phyloP scores from a whole-genome alignment of 164 flowering plant species.

The Kingdonia uniflora region DNA sequence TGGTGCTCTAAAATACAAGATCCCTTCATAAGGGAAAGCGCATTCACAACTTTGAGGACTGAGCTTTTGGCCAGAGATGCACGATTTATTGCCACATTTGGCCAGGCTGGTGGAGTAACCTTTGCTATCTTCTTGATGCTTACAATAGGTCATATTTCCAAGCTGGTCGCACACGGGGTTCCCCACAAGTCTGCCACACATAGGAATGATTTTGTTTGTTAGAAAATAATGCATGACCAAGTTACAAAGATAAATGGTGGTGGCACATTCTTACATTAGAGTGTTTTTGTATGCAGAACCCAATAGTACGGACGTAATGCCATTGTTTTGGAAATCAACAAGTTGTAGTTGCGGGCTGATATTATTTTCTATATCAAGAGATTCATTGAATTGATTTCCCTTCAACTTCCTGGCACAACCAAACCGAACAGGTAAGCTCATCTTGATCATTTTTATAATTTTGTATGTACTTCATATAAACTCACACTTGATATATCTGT shows the following conservation, averaged over 20 bases:
- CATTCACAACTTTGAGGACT: constrained; percentile 83
- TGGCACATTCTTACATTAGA: constrained; percentile 41
- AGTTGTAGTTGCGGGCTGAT: constrained; percentile 50
- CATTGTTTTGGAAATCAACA: constrained; percentile 65
- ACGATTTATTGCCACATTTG: constrained; percentile 39
- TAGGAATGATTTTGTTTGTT: not conserved
- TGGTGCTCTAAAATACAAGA: constrained; percentile 71
- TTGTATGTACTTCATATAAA: not conserved
- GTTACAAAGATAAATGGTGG: not conserved
- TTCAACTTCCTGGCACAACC: constrained; percentile 48
- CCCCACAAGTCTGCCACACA: constrained; percentile 44
- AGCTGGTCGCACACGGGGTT: constrained; percentile 56
- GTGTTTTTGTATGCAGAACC: constrained; percentile 38
- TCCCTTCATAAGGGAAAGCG: constrained; percentile 75
- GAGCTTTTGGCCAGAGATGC: constrained; percentile 40
- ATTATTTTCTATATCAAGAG: constrained; percentile 48
- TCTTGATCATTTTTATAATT: not conserved
- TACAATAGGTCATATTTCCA: constrained; percentile 43
- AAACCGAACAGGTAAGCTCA: not conserved
- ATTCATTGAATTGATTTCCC: constrained; percentile 53
- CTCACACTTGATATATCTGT: constrained; percentile 80
- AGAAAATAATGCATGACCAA: constrained; percentile 1
- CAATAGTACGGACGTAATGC: constrained; percentile 32
- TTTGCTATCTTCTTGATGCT: constrained; percentile 26
- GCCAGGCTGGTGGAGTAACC: constrained; percentile 67